phyloP scores from a whole-genome alignment of 2,329 filamentous ascomycete species.

The Stemphylium vesicarium region DNA sequence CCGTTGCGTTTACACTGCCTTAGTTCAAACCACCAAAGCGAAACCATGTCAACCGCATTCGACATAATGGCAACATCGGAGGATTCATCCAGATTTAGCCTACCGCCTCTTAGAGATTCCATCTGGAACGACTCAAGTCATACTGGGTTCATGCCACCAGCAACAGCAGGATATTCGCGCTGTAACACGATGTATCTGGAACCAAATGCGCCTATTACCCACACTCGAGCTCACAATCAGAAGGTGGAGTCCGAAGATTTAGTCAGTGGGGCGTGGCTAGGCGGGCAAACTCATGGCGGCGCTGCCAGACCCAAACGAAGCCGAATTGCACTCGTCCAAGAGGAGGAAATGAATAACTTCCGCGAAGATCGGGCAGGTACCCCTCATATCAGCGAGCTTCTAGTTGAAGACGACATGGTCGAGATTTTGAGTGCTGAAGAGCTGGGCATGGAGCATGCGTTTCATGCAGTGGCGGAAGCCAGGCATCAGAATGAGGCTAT shows the following conservation, averaged over 20 bases:
- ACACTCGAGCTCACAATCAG: constrained; percentile 9
- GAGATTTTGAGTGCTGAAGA: constrained; percentile 13
- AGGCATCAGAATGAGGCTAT: too few relatives aligned
- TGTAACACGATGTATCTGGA: constrained; percentile 19
- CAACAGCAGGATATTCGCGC: constrained; percentile 9
- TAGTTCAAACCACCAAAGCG: too few relatives aligned
- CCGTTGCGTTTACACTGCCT: too few relatives aligned
- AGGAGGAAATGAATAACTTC: constrained; percentile 26
- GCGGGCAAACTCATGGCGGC: background rate
- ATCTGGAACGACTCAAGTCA: too few relatives aligned
- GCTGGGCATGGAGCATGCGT: constrained; percentile 7
- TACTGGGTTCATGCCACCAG: background rate
- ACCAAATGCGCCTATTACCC: constrained; percentile 22
- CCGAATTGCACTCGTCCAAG: constrained; percentile 27
- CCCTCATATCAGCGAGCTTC: constrained; percentile 31
- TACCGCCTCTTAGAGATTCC: too few relatives aligned
- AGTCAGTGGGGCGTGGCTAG: background rate
- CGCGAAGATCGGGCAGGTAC: constrained; percentile 29
- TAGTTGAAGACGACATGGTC: constrained; percentile 21
- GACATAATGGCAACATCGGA: too few relatives aligned
- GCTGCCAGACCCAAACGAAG: constrained; percentile 26
- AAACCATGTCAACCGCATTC: too few relatives aligned
- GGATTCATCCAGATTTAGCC: too few relatives aligned
- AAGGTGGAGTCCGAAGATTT: background rate
- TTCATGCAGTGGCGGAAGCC: background rate